Evolutionary conservation across 768 basidiomycete species (phyloP).

Genomic region (Sporobolomyces phaffii): DNA sequence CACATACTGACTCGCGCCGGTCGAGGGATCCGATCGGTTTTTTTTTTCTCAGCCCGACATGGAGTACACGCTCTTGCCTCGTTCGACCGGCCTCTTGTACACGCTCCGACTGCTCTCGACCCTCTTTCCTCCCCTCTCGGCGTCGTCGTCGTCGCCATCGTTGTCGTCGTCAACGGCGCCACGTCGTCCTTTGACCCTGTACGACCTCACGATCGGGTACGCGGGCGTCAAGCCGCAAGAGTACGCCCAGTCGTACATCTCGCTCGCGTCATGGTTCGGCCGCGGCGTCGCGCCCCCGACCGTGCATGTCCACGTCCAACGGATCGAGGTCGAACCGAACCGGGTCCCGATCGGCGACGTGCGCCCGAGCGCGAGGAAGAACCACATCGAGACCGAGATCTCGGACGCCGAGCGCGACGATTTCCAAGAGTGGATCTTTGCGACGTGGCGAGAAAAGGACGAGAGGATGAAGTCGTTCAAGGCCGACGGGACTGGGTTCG

Average conservation of each 20-base stretch:
- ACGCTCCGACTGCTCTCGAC: slow-evolving; percentile 73
- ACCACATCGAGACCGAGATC: slow-evolving; percentile 46
- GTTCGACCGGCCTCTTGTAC: slow-evolving; percentile 84
- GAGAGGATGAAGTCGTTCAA: slow-evolving; percentile 62
- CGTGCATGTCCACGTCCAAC: slow-evolving; percentile 80
- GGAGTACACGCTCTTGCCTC: slow-evolving; percentile 73
- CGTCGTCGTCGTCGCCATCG: background rate
- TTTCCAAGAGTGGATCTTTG: slow-evolving; percentile 79
- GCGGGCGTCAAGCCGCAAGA: slow-evolving; percentile 48
- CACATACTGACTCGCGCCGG: no score
- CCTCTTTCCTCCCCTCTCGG: slow-evolving; percentile 53
- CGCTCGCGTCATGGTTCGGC: slow-evolving; percentile 79
- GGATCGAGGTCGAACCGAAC: slow-evolving; percentile 18
- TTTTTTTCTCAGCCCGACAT: slow-evolving; percentile 61
- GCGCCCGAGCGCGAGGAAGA: slow-evolving; percentile 23
- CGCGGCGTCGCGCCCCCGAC: slow-evolving; percentile 72
- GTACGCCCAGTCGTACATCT: slow-evolving; percentile 51
- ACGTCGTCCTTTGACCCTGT: slow-evolving; percentile 65
- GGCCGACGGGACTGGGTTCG: slow-evolving; percentile 54
- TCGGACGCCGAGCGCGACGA: slow-evolving; percentile 56
- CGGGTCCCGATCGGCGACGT: slow-evolving; percentile 43
- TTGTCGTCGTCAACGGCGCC: no score
- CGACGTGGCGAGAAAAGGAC: slow-evolving; percentile 82
- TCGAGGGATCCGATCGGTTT: background rate
- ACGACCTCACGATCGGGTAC: slow-evolving; percentile 90